Evolutionary conservation across 1,284 basidiomycete genomes (phyloP), one percentile per base, ranked within the genome.

Genomic region (Cerioporus squamosus): DNA sequence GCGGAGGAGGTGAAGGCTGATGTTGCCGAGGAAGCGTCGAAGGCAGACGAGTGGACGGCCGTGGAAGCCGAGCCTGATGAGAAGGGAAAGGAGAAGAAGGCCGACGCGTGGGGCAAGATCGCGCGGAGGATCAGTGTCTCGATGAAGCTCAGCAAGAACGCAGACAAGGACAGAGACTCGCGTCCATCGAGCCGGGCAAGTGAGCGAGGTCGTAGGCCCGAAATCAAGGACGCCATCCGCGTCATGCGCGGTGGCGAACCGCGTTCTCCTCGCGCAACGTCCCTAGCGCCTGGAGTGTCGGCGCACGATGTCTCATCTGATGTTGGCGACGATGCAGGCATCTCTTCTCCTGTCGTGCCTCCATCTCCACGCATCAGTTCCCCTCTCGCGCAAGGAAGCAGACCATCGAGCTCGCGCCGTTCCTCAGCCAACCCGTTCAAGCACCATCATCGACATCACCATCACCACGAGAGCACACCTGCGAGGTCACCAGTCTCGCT

Each of bases 31-130:
- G 43, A 24, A 39, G 60, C 53, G 42, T 53, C 55, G 43, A 44
- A 52, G 22, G 29, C 29, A 26, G 51, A 42, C 36, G 33, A 42
- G 14, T 9, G 12, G 26, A 36, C 33, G 5, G 33, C 33, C 5
- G 33, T 36, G 33, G 33, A 36, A 36, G 33, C 15, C 5, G 33
- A 36, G 33, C 33, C 33, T 5, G 33, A 36, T 36, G 33, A 36
- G 33, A 55, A 60, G 42, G 59, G 50, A 15, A 55, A 62, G 51
- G 62, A 69, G 15, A 70, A 68, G 64, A 64, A 78, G 51, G 79
- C 79, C 22, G 81, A 81, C 57, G 72, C 77, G 26, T 88, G 87
- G 86, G 75, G 78, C 22, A 85, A 82, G 67, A 63, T 89, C 42
- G 79, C 86, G 29, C 29, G 10, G 29, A 75, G 86, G 56, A 80